Conservation (phyloP, 371 early-diverging fungal species). For the Mucor circinelloides region DNA sequence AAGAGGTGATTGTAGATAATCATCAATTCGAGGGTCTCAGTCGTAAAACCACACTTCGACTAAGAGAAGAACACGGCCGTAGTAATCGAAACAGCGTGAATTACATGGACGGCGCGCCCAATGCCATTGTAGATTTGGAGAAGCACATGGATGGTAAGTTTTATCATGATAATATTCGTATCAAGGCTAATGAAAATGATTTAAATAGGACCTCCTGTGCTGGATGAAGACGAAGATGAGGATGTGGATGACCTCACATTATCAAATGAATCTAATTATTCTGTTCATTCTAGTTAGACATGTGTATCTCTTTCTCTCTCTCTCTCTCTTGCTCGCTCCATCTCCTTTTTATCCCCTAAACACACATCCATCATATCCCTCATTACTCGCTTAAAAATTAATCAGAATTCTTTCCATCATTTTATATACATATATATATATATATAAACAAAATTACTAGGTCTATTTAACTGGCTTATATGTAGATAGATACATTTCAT, state of each 20-base stretch:
- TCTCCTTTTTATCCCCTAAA: not conserved
- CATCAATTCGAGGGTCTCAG: slow-evolving; percentile 6
- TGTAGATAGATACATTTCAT: not conserved
- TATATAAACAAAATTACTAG: not conserved
- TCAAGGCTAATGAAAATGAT: no score
- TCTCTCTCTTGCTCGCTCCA: not conserved
- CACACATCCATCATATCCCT: not conserved
- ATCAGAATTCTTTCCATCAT: not conserved
- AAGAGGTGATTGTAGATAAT: not conserved
- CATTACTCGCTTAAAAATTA: not conserved
- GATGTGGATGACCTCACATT: slow-evolving; percentile 44
- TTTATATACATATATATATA: not conserved
- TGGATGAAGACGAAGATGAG: slow-evolving; percentile 49
- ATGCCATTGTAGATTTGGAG: slow-evolving; percentile 54
- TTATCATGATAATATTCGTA: no score
- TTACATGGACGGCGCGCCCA: slow-evolving; percentile 53
- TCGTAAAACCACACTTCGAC: slow-evolving; percentile 30
- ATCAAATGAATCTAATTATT: slow-evolving; percentile 12
- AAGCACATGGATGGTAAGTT: slow-evolving; percentile 39
- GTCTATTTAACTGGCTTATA: not conserved
- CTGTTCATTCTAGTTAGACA: not conserved
- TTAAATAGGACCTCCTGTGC: slow-evolving; percentile 35
- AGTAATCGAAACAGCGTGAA: slow-evolving; percentile 57
- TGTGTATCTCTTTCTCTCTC: not conserved
- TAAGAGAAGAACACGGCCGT: slow-evolving; percentile 42